Evolutionary conservation across 176 grass and related monocot genomes (phyloP).

Genomic region (Carex myosuroides): DNA sequence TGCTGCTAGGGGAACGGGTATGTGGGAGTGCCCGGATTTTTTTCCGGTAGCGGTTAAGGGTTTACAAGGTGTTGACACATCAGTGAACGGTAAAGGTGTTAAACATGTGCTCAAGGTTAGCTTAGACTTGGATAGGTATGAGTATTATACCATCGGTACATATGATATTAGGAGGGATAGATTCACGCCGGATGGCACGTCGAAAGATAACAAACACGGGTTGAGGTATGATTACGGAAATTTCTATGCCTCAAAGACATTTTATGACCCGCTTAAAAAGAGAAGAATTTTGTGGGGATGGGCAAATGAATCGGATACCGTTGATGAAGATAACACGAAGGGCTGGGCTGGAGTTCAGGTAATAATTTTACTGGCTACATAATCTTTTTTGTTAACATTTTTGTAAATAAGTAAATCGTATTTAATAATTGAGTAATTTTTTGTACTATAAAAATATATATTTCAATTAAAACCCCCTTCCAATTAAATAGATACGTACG

Average conservation of each 20-base stretch:
- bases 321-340: conserved; percentile 28
- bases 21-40: conserved; percentile 98
- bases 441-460: too few relatives aligned
- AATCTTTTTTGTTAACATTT: background rate
- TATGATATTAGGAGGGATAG: conserved; percentile 44
- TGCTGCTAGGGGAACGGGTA: conserved; percentile 39
- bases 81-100: background rate
- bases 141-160: conserved; percentile 54
- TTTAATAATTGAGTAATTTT: too few relatives aligned
- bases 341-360: conserved; percentile 73
- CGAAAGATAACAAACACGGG: conserved; percentile 29
- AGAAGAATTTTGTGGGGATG: conserved; percentile 66
- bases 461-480: background rate
- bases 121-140: conserved; percentile 42
- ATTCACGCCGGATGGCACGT: conserved; percentile 39
- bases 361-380: background rate
- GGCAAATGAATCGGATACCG: conserved; percentile 63
- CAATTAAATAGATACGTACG: background rate
- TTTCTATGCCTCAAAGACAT: conserved; percentile 45
- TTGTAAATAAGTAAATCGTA: background rate
- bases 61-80: background rate
- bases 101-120: conserved; percentile 74
- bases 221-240: conserved; percentile 54
- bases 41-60: conserved; percentile 42
- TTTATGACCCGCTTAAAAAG: conserved; percentile 47